These are phyloP conservation scores for Striga asiatica DNA, from an alignment of 257 asterid species.

Conservation along the genomic window DNA sequence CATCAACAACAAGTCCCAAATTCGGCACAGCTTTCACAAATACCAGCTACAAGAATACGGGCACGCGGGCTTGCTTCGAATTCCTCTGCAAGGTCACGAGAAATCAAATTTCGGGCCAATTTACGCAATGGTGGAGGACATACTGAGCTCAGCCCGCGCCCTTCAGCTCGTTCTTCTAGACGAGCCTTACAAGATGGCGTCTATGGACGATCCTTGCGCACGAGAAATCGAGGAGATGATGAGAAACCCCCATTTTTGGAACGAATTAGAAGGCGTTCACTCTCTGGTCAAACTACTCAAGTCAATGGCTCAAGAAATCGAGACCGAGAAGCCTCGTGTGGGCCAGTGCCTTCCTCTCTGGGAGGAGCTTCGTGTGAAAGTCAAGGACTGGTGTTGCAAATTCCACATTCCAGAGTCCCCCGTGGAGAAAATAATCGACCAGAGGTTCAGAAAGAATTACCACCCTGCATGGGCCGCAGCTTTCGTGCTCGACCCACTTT, in stretches of 20 bases:
- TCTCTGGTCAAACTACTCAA: slow-evolving; percentile 49
- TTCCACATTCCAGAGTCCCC: slow-evolving; percentile 38
- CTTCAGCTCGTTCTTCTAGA: slow-evolving; percentile 52
- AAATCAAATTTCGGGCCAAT: slow-evolving; percentile 33
- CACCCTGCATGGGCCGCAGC: slow-evolving; percentile 94
- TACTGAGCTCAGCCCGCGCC: slow-evolving; percentile 42
- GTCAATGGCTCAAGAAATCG: slow-evolving; percentile 58
- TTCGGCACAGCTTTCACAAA: slow-evolving; percentile 49
- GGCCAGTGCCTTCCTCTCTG: slow-evolving; percentile 86
- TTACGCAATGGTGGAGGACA: slow-evolving; percentile 61
- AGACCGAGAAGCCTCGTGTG: slow-evolving; percentile 61
- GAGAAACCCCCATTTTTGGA: slow-evolving; percentile 35
- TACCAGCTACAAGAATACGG: slow-evolving; percentile 48
- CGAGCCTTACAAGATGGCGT: slow-evolving; percentile 35
- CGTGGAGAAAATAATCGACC: slow-evolving; percentile 46
- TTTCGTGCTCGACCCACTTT: slow-evolving; percentile 66
- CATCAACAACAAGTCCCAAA: slow-evolving; percentile 45
- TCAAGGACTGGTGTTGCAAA: slow-evolving; percentile 62
- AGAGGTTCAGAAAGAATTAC: slow-evolving; percentile 48
- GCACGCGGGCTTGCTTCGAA: slow-evolving; percentile 41
- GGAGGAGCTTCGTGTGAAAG: slow-evolving; percentile 50
- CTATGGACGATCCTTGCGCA: neutral
- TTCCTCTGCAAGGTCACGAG: slow-evolving; percentile 36
- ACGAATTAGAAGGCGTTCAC: slow-evolving; percentile 53
- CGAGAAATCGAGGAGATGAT: neutral